phyloP scores from a whole-genome alignment of 306 rosid species.

The Cicer arietinum region DNA sequence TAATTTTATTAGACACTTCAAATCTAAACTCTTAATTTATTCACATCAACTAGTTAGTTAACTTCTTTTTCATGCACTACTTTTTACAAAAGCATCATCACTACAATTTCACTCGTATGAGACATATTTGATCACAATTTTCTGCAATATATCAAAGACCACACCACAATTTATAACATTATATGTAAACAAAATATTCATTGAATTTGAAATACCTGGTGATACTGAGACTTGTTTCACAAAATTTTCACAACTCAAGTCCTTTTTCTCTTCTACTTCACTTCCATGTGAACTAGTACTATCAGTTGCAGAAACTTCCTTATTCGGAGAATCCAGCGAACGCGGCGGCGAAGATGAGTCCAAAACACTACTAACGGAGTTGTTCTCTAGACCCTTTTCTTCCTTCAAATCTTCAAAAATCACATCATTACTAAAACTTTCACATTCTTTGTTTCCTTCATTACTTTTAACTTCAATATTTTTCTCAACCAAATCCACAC shows the following conservation, averaged over 20 bases:
- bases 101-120: too few species aligned
- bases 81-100: too few species aligned
- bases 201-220: constrained; percentile 63
- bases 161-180: too few species aligned
- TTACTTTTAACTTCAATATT: constrained; percentile 26
- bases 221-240: constrained; percentile 55
- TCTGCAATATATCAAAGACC: too few species aligned
- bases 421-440: constrained; percentile 45
- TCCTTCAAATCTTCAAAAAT: constrained; percentile 49
- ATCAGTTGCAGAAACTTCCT: constrained; percentile 47
- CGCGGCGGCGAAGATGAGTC: not conserved
- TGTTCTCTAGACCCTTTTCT: constrained; percentile 60
- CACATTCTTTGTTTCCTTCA: constrained; percentile 42
- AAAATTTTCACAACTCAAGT: constrained; percentile 33
- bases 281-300: constrained; percentile 44
- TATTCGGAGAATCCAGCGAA: constrained; percentile 60
- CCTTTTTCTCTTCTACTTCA: constrained; percentile 46
- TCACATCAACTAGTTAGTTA: too few species aligned
- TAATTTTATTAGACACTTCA: too few species aligned
- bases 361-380: constrained; percentile 31
- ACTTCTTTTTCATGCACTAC: too few species aligned
- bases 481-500: constrained; percentile 46
- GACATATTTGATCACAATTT: too few species aligned
- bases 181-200: not conserved
- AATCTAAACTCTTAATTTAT: too few species aligned